These are phyloP conservation scores for Porphyrellus sp. DNA, from an alignment of 1,284 basidiomycete genomes.

Conservation along the genomic window DNA sequence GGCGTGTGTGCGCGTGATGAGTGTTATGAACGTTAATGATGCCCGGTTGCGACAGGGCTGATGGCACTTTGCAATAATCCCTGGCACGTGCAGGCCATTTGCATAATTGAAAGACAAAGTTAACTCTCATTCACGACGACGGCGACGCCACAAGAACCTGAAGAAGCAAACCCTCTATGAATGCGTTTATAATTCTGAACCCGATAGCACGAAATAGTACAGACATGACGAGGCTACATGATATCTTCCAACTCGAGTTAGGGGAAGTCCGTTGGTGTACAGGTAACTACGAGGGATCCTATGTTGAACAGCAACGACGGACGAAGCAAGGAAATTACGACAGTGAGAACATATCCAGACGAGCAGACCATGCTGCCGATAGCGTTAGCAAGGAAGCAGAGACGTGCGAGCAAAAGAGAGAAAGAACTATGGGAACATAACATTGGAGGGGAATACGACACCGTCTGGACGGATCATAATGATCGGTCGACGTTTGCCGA, in stretches of 20 bases:
- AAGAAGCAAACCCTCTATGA: conserved; percentile 16
- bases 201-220: conserved; percentile 25
- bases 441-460: conserved; percentile 86
- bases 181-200: conserved; percentile 19
- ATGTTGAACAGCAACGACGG: conserved; percentile 28
- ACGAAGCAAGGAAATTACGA: conserved; percentile 19
- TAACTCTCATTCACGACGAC: conserved; percentile 1
- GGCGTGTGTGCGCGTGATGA: conserved; percentile 1
- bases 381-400: conserved; percentile 24
- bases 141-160: conserved; percentile 3
- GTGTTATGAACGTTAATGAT: neutral
- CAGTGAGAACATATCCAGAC: conserved; percentile 23
- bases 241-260: conserved; percentile 25
- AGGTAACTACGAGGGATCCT: conserved; percentile 35
- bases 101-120: conserved; percentile 3
- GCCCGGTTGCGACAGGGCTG: conserved; percentile 11
- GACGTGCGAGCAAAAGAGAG: conserved; percentile 8
- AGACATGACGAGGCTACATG: conserved; percentile 32
- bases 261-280: conserved; percentile 33
- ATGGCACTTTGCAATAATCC: neutral
- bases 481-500: conserved; percentile 70
- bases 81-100: conserved; percentile 17
- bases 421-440: conserved; percentile 67
- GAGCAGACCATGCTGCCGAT: conserved; percentile 32
- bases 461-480: conserved; percentile 87